A percentile compares a stretch with the other conserved stretches of the same genome.
Conservation (phyloP, 495 filamentous ascomycete species). For the Lichenothelia convexa region DNA sequence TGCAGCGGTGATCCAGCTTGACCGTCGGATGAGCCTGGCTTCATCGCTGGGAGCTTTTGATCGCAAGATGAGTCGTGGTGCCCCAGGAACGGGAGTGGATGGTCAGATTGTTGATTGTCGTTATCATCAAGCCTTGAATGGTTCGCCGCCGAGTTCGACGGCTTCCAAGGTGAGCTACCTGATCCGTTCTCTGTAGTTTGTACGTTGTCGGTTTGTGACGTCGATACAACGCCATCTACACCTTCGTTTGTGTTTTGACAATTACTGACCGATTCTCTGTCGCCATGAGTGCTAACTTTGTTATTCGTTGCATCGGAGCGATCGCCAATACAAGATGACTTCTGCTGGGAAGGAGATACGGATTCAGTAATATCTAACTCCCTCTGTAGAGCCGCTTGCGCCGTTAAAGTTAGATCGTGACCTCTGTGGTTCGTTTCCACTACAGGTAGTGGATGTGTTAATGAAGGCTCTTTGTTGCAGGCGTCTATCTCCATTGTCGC, state of each 20-base stretch:
- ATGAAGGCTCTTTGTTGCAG: neutral
- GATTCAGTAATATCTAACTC: neutral
- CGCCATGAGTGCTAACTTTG: too few relatives aligned
- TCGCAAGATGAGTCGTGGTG: neutral
- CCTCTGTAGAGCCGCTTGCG: constrained; percentile 1
- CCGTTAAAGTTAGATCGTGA: neutral
- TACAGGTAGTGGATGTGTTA: neutral
- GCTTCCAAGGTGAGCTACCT: too few relatives aligned
- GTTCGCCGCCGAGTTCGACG: neutral
- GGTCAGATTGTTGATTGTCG: neutral
- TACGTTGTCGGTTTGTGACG: too few relatives aligned
- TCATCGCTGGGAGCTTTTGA: neutral
- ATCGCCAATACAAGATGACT: neutral
- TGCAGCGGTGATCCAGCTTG: neutral
- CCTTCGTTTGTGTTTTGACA: too few relatives aligned
- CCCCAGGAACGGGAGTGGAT: neutral
- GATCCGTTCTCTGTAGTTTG: too few relatives aligned
- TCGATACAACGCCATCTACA: too few relatives aligned
- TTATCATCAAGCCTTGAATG: neutral
- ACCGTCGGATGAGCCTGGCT: neutral
- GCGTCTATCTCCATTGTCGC: constrained; percentile 11
- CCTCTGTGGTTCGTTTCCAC: too few relatives aligned
- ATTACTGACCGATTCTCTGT: too few relatives aligned
- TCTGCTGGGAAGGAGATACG: neutral
- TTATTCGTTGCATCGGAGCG: too few relatives aligned